Evolutionary conservation across 2,329 filamentous ascomycete genomes (phyloP).

Genomic region (Fusarium zealandicum): DNA sequence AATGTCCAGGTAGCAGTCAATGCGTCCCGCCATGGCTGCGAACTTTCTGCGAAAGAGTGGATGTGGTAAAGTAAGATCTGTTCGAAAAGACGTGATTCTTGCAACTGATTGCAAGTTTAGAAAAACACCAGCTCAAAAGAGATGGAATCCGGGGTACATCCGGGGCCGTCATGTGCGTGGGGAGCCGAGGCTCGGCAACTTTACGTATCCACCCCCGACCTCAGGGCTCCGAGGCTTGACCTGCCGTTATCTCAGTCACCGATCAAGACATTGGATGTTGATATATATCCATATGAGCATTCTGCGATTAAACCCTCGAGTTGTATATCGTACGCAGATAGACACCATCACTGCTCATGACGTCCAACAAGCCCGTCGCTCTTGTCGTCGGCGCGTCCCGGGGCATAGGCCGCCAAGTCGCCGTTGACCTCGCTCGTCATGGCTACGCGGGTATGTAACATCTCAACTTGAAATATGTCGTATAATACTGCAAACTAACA

Average conservation of each 20-base stretch:
- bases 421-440: conserved; percentile 75
- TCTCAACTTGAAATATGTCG: not conserved
- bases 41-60: not conserved
- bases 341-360: conserved; percentile 16
- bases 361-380: conserved; percentile 61
- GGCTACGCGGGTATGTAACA: conserved; percentile 69
- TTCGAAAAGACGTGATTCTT: not conserved
- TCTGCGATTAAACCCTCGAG: too few relatives aligned
- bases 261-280: too few relatives aligned
- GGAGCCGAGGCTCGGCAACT: conserved; percentile 29
- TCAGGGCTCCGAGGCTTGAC: not conserved
- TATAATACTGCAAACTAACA: not conserved
- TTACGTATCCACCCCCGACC: conserved; percentile 12
- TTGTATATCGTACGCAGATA: too few relatives aligned
- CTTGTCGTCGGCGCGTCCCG: conserved; percentile 78
- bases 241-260: not conserved
- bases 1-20: conserved; percentile 73
- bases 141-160: conserved; percentile 5
- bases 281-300: too few relatives aligned
- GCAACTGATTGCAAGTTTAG: too few relatives aligned
- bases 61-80: too few relatives aligned
- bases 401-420: conserved; percentile 82
- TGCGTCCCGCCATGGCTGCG: conserved; percentile 62
- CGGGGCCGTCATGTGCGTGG: conserved; percentile 28
- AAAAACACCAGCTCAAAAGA: too few relatives aligned